These are phyloP conservation scores for Ogataea trehaloabstinens DNA, from an alignment of 805 yeast genomes.

Conservation along the genomic window DNA sequence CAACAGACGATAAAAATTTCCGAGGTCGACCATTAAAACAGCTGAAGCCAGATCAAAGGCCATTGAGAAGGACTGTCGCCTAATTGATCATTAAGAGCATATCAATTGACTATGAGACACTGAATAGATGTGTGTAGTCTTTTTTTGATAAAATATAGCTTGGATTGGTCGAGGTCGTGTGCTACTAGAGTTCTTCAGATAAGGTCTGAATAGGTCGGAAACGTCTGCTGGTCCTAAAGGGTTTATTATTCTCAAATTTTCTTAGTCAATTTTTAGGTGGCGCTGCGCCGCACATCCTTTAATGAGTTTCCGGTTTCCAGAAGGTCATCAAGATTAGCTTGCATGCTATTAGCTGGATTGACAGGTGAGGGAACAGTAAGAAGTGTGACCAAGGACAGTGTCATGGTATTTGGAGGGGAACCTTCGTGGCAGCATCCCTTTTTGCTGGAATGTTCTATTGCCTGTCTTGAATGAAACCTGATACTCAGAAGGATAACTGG, in stretches of 20 bases:
- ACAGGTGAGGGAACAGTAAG: too few relatives aligned
- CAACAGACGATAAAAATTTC: slow-evolving; percentile 6
- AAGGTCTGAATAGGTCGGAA: not conserved
- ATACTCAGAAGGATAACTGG: too few relatives aligned
- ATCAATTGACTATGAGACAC: too few relatives aligned
- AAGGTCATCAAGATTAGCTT: not conserved
- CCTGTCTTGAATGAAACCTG: too few relatives aligned
- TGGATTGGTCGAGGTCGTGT: not conserved
- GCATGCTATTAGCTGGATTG: not conserved
- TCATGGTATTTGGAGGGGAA: too few relatives aligned
- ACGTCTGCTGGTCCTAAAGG: not conserved
- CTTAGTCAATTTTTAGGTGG: not conserved
- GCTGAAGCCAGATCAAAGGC: too few relatives aligned
- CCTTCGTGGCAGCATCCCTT: too few relatives aligned
- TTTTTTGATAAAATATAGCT: not conserved
- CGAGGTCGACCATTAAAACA: too few relatives aligned
- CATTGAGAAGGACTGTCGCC: too few relatives aligned
- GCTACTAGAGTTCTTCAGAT: slow-evolving; percentile 1
- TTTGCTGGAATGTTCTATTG: too few relatives aligned
- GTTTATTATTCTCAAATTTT: not conserved
- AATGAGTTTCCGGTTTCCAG: not conserved
- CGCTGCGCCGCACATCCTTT: not conserved
- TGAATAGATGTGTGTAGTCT: not conserved
- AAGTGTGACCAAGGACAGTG: too few relatives aligned
- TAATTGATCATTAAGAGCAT: too few relatives aligned